phyloP scores from a whole-genome alignment of 108 stramenopile genomes.

The Seminavis robusta region DNA sequence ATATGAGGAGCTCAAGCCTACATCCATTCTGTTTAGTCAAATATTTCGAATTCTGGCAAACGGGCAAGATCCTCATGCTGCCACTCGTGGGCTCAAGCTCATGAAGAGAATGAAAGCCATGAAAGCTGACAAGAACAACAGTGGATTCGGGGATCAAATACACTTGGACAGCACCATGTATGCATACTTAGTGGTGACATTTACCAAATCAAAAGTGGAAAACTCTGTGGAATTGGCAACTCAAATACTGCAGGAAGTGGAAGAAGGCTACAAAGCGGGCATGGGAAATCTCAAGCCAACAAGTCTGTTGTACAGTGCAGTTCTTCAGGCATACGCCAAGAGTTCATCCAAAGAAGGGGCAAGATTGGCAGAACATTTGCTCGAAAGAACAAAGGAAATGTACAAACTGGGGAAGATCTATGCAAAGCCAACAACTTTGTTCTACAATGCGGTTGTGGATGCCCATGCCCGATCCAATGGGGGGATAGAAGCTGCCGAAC shows the following conservation, averaged over 20 bases:
- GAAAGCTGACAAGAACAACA: not conserved
- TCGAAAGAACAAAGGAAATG: constrained; percentile 28
- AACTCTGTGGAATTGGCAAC: constrained; percentile 7
- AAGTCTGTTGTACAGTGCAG: constrained; percentile 17
- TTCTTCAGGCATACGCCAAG: constrained; percentile 37
- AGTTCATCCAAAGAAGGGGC: constrained; percentile 25
- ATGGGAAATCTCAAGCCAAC: constrained; percentile 6
- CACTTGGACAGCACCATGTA: not conserved
- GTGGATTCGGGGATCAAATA: no score
- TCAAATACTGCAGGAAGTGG: constrained; percentile 22
- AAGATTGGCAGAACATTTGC: constrained; percentile 51
- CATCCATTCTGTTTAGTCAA: constrained; percentile 7
- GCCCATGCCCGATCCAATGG: constrained; percentile 22
- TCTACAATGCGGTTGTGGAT: constrained; percentile 41
- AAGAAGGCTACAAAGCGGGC: constrained; percentile 7
- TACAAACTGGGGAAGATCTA: constrained; percentile 25
- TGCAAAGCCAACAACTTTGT: constrained; percentile 23
- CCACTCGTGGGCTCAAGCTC: not conserved
- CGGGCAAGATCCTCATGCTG: constrained; percentile 6
- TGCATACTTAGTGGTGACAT: constrained; percentile 1
- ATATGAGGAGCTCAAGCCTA: constrained; percentile 1
- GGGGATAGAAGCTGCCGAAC: constrained; percentile 18
- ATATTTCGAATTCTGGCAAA: constrained; percentile 9
- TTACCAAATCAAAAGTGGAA: constrained; percentile 4
- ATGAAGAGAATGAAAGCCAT: constrained; percentile 5